Percentiles rank a stretch among this genome's conserved stretches.
These are phyloP conservation scores for Nannochloris sp. DNA, from an alignment of 139 green algal species.

Conservation along the genomic window DNA sequence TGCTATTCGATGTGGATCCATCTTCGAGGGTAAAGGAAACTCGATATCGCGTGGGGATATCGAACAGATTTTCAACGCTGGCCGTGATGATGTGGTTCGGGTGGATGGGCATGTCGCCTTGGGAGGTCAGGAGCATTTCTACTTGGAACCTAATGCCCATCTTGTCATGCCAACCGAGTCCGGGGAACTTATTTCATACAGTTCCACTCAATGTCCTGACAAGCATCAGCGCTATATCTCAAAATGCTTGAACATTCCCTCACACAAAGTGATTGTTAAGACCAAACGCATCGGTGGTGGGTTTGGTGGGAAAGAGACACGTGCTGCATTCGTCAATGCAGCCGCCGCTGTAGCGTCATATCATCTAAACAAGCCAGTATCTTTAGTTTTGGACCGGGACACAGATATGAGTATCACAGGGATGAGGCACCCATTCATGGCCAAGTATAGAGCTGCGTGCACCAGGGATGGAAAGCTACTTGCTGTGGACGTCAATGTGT, in stretches of 20 bases:
- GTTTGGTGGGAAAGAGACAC: constrained; percentile 96
- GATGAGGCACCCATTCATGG: constrained; percentile 79
- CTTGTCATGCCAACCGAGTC: constrained; percentile 75
- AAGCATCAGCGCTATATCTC: constrained; percentile 78
- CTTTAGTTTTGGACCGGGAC: constrained; percentile 76
- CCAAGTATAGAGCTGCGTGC: constrained; percentile 73
- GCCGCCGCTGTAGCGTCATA: constrained; percentile 71
- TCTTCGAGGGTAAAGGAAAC: constrained; percentile 28
- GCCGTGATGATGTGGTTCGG: constrained; percentile 35
- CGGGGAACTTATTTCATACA: constrained; percentile 66
- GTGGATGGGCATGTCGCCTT: constrained; percentile 53
- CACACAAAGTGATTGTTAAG: constrained; percentile 74
- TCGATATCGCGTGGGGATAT: constrained; percentile 36
- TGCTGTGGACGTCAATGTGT: constrained; percentile 75
- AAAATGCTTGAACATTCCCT: constrained; percentile 66
- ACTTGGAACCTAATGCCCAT: constrained; percentile 82
- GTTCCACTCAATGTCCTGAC: constrained; percentile 71
- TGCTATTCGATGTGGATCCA: constrained; percentile 49
- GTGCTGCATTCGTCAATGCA: constrained; percentile 61
- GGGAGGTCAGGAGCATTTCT: constrained; percentile 91
- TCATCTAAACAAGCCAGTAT: constrained; percentile 56
- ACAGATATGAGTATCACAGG: constrained; percentile 88
- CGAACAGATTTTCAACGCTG: constrained; percentile 18
- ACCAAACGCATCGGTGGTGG: constrained; percentile 90
- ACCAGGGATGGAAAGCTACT: constrained; percentile 51